phyloP scores from a whole-genome alignment of 2,329 filamentous ascomycete species.

The Alternaria longipes region DNA sequence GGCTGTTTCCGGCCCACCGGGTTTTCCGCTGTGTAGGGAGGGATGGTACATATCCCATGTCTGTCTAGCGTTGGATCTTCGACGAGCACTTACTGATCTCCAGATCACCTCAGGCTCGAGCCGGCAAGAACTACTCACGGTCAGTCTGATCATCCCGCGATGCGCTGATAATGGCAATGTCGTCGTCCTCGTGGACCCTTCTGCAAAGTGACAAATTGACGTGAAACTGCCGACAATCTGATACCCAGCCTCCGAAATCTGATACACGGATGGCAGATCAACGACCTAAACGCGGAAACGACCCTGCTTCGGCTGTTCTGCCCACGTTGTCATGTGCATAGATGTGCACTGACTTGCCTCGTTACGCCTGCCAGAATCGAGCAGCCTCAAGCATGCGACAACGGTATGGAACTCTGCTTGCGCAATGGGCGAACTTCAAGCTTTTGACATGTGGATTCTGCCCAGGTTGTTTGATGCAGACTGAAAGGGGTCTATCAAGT shows the following conservation, averaged over 20 bases:
- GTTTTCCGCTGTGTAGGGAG: too few species aligned
- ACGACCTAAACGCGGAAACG: conserved; percentile 10
- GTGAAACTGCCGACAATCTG: conserved; percentile 49
- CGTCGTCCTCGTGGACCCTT: conserved; percentile 20
- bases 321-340: background rate
- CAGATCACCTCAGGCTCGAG: conserved; percentile 13
- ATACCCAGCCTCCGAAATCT: conserved; percentile 43
- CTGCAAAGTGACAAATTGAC: conserved; percentile 39
- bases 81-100: conserved; percentile 12
- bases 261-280: conserved; percentile 47
- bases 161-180: conserved; percentile 16
- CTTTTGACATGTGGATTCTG: conserved; percentile 3
- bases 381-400: background rate
- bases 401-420: conserved; percentile 3
- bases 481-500: conserved; percentile 10
- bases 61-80: conserved; percentile 16
- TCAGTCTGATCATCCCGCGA: conserved; percentile 25
- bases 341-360: conserved; percentile 7
- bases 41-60: conserved; percentile 10
- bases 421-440: conserved; percentile 2
- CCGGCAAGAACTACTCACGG: conserved; percentile 25
- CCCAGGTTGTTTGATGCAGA: background rate
- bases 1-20: too few species aligned
- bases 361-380: conserved; percentile 14
- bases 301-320: conserved; percentile 8